phyloP scores from a whole-genome alignment of 352 stramenopile species.

The Globisporangium splendens region DNA sequence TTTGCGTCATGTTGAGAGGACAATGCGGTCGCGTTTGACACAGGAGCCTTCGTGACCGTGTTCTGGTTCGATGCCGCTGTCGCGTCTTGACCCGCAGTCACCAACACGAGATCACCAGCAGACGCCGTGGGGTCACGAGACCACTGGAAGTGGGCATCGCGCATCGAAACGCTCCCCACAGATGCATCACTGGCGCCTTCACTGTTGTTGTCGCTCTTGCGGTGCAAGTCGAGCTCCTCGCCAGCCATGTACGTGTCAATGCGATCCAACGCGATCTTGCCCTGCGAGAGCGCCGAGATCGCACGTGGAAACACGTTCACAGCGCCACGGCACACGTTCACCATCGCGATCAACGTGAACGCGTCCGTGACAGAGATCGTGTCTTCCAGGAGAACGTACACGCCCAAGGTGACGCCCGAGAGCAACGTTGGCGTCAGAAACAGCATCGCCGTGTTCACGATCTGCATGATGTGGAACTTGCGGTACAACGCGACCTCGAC shows the following conservation, averaged over 20 bases:
- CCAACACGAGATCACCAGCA: too few species aligned
- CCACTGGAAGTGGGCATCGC: constrained; percentile 26
- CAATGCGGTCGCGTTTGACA: background rate
- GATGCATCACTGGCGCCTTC: background rate
- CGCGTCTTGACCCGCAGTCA: too few species aligned
- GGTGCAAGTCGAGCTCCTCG: constrained; percentile 17
- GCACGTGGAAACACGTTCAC: constrained; percentile 25
- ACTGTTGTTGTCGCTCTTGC: background rate
- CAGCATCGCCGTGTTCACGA: constrained; percentile 55
- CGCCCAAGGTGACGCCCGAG: constrained; percentile 32
- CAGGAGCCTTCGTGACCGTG: too few species aligned
- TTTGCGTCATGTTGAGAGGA: constrained; percentile 14
- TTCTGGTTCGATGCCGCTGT: too few species aligned
- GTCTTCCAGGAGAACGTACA: constrained; percentile 36
- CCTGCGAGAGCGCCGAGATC: constrained; percentile 23
- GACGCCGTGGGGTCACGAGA: too few species aligned
- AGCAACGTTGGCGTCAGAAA: constrained; percentile 50
- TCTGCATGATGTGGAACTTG: constrained; percentile 53
- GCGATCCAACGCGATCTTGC: constrained; percentile 19
- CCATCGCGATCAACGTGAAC: constrained; percentile 32
- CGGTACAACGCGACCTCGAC: constrained; percentile 42
- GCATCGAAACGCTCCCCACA: constrained; percentile 19
- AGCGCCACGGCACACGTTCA: constrained; percentile 30
- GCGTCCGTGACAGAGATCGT: constrained; percentile 42
- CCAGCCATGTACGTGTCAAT: constrained; percentile 25